Evolutionary conservation across 768 basidiomycete species (phyloP), one percentile per base, ranked within the genome.

Genomic region (Boletellus emodensis): DNA sequence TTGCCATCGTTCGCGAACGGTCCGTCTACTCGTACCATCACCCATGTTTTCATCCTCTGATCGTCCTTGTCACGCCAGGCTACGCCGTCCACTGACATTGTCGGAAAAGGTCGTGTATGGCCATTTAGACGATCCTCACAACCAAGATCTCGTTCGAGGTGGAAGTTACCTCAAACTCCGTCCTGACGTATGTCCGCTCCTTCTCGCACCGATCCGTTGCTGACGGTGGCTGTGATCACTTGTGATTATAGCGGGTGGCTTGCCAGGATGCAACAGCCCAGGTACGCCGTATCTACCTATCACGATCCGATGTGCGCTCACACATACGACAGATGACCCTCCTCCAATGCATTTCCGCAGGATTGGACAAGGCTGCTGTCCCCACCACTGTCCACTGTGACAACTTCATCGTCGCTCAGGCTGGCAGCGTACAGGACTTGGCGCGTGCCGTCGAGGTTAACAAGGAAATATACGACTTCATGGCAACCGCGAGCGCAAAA

Each of bases 301-400:
- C 56, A 59, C 53, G 24, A 28, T 50, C 32, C 32, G 38, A 47
- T 44, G 13, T 13, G 26, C 15, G 42, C 60, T 68, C 56, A 71
- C 11, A 10, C 62, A 62, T 71, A 57, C 66, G 50, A 0, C 69
- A 98, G 91, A 99, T 99, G 96, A 95, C 96, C 17, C 82, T 99
- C 50, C 81, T 99, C 58, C 96, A 99, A 79, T 99, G 98, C 83
- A 99, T 99, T 95, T 97, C 96, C 44, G 94, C 96, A 15, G 95
- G 95, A 56, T 94, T 99, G 82, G 91, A 91, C 68, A 95, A 93
- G 40, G 92, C 91, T 37, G 95, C 95, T 40, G 94, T 97, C 56
- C 95, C 95, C 30, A 95, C 95, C 57, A 95, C 96, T 56, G 96
- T 99, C 40, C 95, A 99, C 79, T 97, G 94, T 68, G 95, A 99